Evolutionary conservation across 768 basidiomycete species (phyloP).

Genomic region (Ramaria sp.): DNA sequence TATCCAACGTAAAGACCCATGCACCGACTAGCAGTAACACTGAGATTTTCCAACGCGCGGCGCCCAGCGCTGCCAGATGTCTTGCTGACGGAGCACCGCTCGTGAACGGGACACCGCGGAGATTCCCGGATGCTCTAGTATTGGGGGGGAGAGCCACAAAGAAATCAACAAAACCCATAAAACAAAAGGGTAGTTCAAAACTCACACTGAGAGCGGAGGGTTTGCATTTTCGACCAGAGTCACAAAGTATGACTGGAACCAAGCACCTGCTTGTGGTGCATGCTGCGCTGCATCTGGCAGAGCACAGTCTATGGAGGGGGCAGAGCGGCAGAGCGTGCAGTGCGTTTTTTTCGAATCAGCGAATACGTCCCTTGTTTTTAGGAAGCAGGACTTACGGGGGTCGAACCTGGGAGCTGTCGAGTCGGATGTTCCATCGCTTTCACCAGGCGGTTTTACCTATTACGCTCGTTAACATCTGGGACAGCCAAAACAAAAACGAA

Average conservation of each 20-base stretch:
- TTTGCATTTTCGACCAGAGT: slow-evolving; percentile 42
- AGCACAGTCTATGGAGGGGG: slow-evolving; percentile 12
- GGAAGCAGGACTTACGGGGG: slow-evolving; percentile 12
- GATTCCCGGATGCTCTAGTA: no score
- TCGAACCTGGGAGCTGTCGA: slow-evolving; percentile 43
- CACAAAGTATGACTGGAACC: slow-evolving; percentile 61
- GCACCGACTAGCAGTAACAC: no score
- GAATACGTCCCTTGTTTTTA: no score
- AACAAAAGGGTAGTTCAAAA: not conserved
- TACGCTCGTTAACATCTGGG: no score
- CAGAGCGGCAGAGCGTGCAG: no score
- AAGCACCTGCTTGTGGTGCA: slow-evolving; percentile 52
- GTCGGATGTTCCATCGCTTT: slow-evolving; percentile 53
- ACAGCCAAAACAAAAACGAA: not conserved
- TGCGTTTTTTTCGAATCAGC: no score
- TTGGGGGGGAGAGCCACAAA: no score
- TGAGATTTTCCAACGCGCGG: no score
- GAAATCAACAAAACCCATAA: not conserved
- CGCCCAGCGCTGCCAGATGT: no score
- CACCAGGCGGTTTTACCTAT: slow-evolving; percentile 57
- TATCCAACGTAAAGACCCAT: no score
- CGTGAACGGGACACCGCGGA: no score
- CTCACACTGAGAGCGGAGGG: slow-evolving; percentile 27
- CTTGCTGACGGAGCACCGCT: no score
- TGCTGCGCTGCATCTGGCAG: slow-evolving; percentile 40